A percentile compares a stretch with the other conserved stretches of the same genome.
Evolutionary conservation across 441 rosid species (phyloP).

Genomic region (Eugenia klotzschiana): DNA sequence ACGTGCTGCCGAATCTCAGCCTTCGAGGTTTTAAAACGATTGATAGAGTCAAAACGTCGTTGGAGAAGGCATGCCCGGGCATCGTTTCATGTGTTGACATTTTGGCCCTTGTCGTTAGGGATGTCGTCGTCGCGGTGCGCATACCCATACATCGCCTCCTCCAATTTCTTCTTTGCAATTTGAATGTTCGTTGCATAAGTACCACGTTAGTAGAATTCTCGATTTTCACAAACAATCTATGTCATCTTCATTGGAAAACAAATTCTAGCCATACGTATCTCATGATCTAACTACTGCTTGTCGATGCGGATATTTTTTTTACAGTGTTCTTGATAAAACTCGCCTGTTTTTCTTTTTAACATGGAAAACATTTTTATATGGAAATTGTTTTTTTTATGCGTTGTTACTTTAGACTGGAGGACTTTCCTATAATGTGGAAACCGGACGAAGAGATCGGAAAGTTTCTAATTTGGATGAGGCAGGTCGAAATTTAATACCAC

Average conservation of each 20-base stretch:
- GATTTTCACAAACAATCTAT: not conserved
- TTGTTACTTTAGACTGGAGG: constrained; percentile 1
- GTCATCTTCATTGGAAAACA: not conserved
- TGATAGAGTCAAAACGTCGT: constrained; percentile 33
- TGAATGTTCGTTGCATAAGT: not conserved
- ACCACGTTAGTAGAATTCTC: not conserved
- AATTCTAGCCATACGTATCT: not conserved
- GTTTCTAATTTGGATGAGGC: constrained; percentile 14
- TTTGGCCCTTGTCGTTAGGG: constrained; percentile 43
- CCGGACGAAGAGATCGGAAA: constrained; percentile 23
- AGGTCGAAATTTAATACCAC: constrained; percentile 3
- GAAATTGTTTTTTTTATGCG: not conserved
- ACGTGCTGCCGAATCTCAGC: constrained; percentile 13
- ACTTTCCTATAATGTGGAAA: constrained; percentile 16
- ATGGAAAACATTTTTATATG: not conserved
- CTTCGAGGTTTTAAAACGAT: constrained; percentile 36
- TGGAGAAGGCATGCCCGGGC: constrained; percentile 39
- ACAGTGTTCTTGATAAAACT: not conserved
- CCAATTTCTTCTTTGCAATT: not conserved
- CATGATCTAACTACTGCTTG: not conserved
- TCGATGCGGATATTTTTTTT: not conserved
- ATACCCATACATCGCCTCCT: not conserved
- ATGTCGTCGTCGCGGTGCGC: constrained; percentile 24
- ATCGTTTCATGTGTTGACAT: constrained; percentile 47
- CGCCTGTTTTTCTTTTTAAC: not conserved